phyloP scores from a whole-genome alignment of 163 green algal species.

The Coccomyxa subellipsoidea region DNA sequence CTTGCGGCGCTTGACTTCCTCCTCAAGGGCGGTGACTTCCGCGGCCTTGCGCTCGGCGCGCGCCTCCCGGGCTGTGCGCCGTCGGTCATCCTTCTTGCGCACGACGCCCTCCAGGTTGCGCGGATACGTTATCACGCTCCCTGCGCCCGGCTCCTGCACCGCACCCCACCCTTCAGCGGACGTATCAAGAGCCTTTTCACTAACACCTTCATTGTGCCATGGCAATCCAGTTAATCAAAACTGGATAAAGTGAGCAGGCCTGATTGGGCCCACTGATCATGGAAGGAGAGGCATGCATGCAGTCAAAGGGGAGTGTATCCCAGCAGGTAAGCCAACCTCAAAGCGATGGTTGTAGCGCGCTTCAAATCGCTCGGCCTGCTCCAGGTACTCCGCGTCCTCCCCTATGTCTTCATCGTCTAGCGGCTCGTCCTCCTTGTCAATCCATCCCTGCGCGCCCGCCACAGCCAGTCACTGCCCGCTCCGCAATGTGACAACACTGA shows the following conservation, averaged over 20 bases:
- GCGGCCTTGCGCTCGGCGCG: conserved; percentile 52
- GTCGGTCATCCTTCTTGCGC: conserved; percentile 69
- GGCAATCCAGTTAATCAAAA: too few relatives aligned
- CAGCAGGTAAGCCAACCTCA: conserved; percentile 22
- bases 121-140: conserved; percentile 69
- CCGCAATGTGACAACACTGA: too few relatives aligned
- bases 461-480: not conserved
- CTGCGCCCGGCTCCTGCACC: conserved; percentile 76
- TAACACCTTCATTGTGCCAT: too few relatives aligned
- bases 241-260: too few relatives aligned
- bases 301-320: not conserved
- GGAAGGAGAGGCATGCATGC: too few relatives aligned
- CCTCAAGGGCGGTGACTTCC: conserved; percentile 46
- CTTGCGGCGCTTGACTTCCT: conserved; percentile 86
- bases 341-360: conserved; percentile 90
- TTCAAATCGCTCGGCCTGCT: conserved; percentile 84
- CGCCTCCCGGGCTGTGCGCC: conserved; percentile 49
- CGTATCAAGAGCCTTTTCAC: not conserved
- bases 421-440: conserved; percentile 32
- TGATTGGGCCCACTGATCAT: too few relatives aligned
- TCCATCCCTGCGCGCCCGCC: conserved; percentile 31
- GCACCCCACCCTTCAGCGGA: conserved; percentile 7
- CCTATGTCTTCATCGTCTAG: conserved; percentile 43
- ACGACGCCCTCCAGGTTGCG: conserved; percentile 65
- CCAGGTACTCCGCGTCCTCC: conserved; percentile 78